Conservation (phyloP, 164 flowering plant species). For the Kalanchoe fedtschenkoi region DNA sequence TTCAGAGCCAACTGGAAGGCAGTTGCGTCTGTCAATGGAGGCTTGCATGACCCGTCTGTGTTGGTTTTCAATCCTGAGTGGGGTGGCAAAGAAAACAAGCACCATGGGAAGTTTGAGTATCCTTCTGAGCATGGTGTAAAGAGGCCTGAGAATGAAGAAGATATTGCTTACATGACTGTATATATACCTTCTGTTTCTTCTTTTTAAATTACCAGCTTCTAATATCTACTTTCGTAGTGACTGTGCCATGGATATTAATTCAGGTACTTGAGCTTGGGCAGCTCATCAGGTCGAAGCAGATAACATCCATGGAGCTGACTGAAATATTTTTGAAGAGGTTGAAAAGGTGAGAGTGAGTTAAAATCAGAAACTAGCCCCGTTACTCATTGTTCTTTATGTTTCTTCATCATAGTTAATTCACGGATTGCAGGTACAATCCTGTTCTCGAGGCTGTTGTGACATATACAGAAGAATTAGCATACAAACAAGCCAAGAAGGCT, state of each 20-base stretch:
- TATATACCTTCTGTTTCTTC: constrained; percentile 16
- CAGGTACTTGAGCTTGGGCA: constrained; percentile 77
- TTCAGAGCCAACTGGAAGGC: constrained; percentile 44
- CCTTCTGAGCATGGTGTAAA: constrained; percentile 30
- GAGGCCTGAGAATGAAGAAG: constrained; percentile 45
- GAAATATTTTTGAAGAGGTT: constrained; percentile 55
- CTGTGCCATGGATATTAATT: constrained; percentile 1
- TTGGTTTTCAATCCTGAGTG: constrained; percentile 68
- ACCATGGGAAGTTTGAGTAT: constrained; percentile 22
- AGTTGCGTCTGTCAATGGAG: constrained; percentile 76
- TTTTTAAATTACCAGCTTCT: neutral
- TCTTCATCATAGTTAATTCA: constrained; percentile 6
- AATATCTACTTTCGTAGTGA: too few species aligned
- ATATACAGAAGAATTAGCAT: constrained; percentile 77
- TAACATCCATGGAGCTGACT: constrained; percentile 69
- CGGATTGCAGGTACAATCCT: constrained; percentile 38
- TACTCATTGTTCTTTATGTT: neutral
- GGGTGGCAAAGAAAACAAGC: constrained; percentile 13
- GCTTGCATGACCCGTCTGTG: constrained; percentile 58
- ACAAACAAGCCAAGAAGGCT: constrained; percentile 67
- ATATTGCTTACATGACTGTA: constrained; percentile 84
- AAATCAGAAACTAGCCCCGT: too few species aligned
- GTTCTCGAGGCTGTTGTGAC: constrained; percentile 70
- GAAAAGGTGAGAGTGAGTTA: constrained; percentile 34
- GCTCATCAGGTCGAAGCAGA: constrained; percentile 56